Evolutionary conservation across 2,329 filamentous ascomycete genomes (phyloP), one percentile per base, ranked within the genome.

Genomic region (Trichoderma guizhouense): DNA sequence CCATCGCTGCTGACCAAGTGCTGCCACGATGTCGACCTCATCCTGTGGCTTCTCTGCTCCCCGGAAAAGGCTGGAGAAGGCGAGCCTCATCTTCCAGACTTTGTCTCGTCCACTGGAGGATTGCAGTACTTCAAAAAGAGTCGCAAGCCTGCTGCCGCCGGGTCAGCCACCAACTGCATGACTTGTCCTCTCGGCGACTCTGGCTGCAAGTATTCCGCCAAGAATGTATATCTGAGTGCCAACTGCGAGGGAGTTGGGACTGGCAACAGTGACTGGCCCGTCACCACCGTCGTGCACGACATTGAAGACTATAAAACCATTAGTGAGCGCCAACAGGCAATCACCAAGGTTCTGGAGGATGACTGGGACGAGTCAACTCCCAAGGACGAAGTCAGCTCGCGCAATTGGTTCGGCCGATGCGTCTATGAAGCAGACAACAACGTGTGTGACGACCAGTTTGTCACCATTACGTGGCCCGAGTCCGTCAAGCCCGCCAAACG

Each of bases 391-490:
- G 79, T 87, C 1, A 84, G 84, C 3, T 82, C 83, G 6, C 83
- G 86, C 11, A 91, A 91, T 74, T 92, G 94, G 94, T 98, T 94
- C 78, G 96, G 96, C 0, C 90, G 95, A n/a, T 99, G 96, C 79
- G 96, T 98, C 1, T 98, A 91, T 82, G 96, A 98, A 79, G 86
- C 91, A 5, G 94, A 97, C 82, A 99, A 98, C 82, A 91, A 97
- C 77, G 96, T 98, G 55, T 93, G 91, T 77, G 96, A 99, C 80
- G 94, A 98, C 77, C 95, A 98, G 80, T 88, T 92, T 30, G 96
- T 98, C 24, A 95, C 92, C 0, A 89, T 98, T 67, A 90, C 88
- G 5, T 98, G 95, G 94, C 92, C 94, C 14, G 93, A 97, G 72
- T 76, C 77, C n/a, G 73, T 72, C 61, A 85, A 90, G 28, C 89